phyloP scores from a whole-genome alignment of 345 rosid genomes.

The Salix koriyanagi region DNA sequence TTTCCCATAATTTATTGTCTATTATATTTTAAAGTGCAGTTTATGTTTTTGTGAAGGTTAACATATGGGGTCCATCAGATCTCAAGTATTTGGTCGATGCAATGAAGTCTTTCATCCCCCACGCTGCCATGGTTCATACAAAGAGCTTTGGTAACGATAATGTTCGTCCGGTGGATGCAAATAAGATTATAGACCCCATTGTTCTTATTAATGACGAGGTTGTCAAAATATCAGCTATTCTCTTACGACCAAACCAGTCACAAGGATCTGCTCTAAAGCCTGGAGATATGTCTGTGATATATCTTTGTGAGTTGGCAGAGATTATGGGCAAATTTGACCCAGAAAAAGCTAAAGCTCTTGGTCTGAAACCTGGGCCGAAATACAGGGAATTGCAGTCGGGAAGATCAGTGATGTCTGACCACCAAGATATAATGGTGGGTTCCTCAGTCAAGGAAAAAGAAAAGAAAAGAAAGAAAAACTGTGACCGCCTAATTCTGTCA shows the following conservation, averaged over 20 bases:
- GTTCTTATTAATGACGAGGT: conserved; percentile 71
- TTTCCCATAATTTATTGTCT: conserved; percentile 4
- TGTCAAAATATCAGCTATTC: conserved; percentile 78
- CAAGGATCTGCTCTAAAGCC: conserved; percentile 41
- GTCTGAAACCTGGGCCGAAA: conserved; percentile 78
- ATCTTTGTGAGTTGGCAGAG: conserved; percentile 82
- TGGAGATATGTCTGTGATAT: conserved; percentile 80
- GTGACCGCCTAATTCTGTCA: not conserved
- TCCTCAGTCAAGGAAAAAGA: conserved; percentile 8
- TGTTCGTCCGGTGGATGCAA: conserved; percentile 28
- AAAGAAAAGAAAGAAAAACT: too few species aligned
- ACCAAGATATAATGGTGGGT: conserved; percentile 60
- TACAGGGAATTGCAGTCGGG: conserved; percentile 76
- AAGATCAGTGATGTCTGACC: conserved; percentile 74
- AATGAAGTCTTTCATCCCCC: conserved; percentile 89
- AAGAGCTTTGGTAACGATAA: conserved; percentile 68
- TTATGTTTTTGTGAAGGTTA: conserved; percentile 47
- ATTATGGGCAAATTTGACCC: conserved; percentile 81
- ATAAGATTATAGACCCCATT: conserved; percentile 40
- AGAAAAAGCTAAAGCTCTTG: conserved; percentile 71
- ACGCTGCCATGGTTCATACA: conserved; percentile 94
- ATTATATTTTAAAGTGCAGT: conserved; percentile 7
- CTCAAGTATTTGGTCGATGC: conserved; percentile 80
- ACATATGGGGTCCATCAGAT: conserved; percentile 98
- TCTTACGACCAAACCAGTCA: conserved; percentile 41